These are phyloP conservation scores for Quercus bicolor DNA, from an alignment of 306 rosid genomes.

Conservation along the genomic window DNA sequence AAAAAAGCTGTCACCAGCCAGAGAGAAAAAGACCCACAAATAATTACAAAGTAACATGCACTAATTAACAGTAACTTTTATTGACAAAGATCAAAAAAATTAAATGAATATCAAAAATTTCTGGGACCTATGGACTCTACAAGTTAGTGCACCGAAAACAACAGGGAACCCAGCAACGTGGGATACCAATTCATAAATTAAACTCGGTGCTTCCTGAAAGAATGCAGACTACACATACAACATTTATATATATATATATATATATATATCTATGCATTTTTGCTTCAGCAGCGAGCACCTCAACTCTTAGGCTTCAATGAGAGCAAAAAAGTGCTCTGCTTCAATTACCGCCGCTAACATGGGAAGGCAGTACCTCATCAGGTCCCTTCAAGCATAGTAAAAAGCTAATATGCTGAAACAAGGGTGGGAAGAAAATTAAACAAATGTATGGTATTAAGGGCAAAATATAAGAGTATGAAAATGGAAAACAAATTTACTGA, in stretches of 20 bases:
- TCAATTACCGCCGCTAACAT: neutral
- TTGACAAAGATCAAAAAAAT: conserved; percentile 29
- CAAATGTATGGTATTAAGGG: conserved; percentile 1
- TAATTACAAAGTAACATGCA: neutral
- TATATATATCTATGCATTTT: neutral
- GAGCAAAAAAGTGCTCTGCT: neutral
- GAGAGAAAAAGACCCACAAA: neutral
- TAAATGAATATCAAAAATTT: conserved; percentile 31
- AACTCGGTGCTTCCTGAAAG: conserved; percentile 7
- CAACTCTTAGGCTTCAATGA: conserved; percentile 2
- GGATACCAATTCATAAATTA: conserved; percentile 9
- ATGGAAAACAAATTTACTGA: neutral
- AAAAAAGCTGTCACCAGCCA: neutral
- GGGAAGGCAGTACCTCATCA: conserved; percentile 1
- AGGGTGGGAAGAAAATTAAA: neutral
- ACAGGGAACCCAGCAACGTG: neutral
- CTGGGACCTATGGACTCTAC: conserved; percentile 5
- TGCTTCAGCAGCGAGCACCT: conserved; percentile 16
- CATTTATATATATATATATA: neutral
- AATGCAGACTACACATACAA: conserved; percentile 15
- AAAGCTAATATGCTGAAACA: conserved; percentile 24
- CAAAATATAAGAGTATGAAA: neutral
- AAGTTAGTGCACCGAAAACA: conserved; percentile 16
- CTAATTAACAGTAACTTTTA: neutral
- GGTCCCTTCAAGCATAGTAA: conserved; percentile 10